These are phyloP conservation scores for Tilletia setariae DNA, from an alignment of 1,284 basidiomycete genomes.

Conservation along the genomic window DNA sequence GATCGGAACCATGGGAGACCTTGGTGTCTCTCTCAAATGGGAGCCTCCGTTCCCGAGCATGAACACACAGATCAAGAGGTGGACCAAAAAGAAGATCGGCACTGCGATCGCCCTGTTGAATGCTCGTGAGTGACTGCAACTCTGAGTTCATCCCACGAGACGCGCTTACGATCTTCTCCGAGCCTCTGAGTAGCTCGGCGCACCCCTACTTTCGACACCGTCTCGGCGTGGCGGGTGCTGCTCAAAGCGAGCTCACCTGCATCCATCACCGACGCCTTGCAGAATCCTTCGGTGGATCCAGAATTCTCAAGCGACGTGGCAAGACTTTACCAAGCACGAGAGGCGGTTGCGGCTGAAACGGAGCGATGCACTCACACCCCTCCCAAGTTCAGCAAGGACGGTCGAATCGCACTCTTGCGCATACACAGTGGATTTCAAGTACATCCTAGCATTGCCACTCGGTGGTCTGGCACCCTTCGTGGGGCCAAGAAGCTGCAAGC, in stretches of 20 bases:
- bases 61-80: constrained; percentile 30
- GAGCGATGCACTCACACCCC: constrained; percentile 41
- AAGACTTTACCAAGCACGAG: constrained; percentile 30
- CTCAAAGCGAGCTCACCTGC: constrained; percentile 3
- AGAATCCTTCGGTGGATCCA: not conserved
- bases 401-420: constrained; percentile 33
- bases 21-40: constrained; percentile 35
- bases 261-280: not conserved
- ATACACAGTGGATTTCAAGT: constrained; percentile 37
- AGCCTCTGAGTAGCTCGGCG: not conserved
- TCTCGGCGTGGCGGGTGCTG: constrained; percentile 6
- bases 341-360: constrained; percentile 30
- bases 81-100: constrained; percentile 37
- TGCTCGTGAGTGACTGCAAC: constrained; percentile 23
- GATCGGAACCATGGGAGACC: constrained; percentile 40
- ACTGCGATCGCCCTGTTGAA: constrained; percentile 36
- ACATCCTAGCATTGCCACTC: constrained; percentile 39
- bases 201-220: not conserved
- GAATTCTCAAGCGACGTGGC: constrained; percentile 22
- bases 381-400: constrained; percentile 41
- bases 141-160: no score
- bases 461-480: constrained; percentile 37
- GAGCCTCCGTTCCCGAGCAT: constrained; percentile 40
- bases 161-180: not conserved
- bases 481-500: constrained; percentile 35